Conservation (phyloP, 495 filamentous ascomycete genomes). For the Podospora pseudoanserina region DNA sequence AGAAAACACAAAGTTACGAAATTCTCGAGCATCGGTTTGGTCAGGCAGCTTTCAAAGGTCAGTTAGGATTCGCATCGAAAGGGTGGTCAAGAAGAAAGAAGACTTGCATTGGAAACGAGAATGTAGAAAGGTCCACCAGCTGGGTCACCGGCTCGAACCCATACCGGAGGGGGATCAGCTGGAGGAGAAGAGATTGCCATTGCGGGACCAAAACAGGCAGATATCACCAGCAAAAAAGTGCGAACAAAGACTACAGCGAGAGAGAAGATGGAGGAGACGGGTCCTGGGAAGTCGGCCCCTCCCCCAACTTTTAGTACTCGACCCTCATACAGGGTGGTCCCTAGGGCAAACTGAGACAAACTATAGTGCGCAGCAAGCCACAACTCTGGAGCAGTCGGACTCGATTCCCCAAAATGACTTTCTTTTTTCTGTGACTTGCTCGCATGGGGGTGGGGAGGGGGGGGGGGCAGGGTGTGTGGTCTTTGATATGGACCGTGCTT, state of each 20-base stretch:
- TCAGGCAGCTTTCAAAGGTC: neutral
- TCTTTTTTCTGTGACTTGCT: neutral
- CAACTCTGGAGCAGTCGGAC: neutral
- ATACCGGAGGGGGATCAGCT: neutral
- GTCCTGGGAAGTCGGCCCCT: neutral
- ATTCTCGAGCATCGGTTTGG: neutral
- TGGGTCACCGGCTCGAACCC: neutral
- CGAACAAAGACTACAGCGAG: neutral
- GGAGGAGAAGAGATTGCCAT: neutral
- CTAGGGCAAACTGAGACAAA: neutral
- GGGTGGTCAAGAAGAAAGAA: neutral
- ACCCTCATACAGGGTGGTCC: neutral
- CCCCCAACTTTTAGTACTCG: neutral
- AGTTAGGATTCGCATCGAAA: neutral
- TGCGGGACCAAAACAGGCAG: neutral
- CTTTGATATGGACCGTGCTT: neutral
- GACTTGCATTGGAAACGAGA: neutral
- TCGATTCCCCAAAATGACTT: neutral
- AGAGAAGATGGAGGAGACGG: neutral
- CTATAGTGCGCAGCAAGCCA: neutral
- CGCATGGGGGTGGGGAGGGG: neutral
- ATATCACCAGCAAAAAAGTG: too few species aligned
- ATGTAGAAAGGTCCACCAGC: neutral
- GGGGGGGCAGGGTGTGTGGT: neutral
- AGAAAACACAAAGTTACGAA: neutral